A percentile compares a stretch with the other conserved stretches of the same genome.
These are phyloP conservation scores for Aurifilum marmelostoma DNA, from an alignment of 2,329 filamentous ascomycete genomes.

Conservation along the genomic window DNA sequence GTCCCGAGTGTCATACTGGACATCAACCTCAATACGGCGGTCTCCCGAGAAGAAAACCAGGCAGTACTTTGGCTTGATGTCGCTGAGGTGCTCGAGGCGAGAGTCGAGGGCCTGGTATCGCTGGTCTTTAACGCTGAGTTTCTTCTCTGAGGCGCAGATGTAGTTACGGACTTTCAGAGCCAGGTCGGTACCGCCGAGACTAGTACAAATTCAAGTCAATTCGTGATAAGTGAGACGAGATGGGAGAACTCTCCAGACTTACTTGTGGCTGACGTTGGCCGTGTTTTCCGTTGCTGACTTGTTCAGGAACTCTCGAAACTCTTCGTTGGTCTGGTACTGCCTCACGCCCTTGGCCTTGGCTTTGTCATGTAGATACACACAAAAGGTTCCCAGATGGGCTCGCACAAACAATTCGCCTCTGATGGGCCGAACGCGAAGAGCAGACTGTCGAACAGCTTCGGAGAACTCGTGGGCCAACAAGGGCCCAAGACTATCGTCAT, in stretches of 20 bases:
- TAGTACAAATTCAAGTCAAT: background rate
- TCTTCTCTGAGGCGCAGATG: slow-evolving; percentile 22
- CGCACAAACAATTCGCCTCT: slow-evolving; percentile 21
- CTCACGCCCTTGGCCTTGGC: slow-evolving; percentile 1
- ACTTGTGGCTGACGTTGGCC: slow-evolving; percentile 15
- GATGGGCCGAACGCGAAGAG: slow-evolving; percentile 19
- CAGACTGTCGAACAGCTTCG: slow-evolving; percentile 13
- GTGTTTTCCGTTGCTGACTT: slow-evolving; percentile 18
- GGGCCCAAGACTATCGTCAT: background rate
- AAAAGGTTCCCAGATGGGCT: slow-evolving; percentile 21
- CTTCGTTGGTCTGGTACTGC: slow-evolving; percentile 10
- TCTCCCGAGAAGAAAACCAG: slow-evolving; percentile 31
- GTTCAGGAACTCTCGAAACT: slow-evolving; percentile 9
- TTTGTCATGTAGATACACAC: background rate
- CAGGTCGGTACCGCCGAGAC: slow-evolving; percentile 16
- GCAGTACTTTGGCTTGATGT: slow-evolving; percentile 26
- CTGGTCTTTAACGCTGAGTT: background rate
- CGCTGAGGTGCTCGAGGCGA: slow-evolving; percentile 6
- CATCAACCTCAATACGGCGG: slow-evolving; percentile 32
- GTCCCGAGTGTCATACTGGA: slow-evolving; percentile 13
- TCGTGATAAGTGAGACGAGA: background rate
- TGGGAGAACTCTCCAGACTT: background rate
- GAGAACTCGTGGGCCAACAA: slow-evolving; percentile 3
- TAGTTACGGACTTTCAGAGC: slow-evolving; percentile 17
- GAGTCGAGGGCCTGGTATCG: slow-evolving; percentile 10